Conservation (phyloP, 2,329 filamentous ascomycete genomes). For the Colletotrichum costaricense region DNA sequence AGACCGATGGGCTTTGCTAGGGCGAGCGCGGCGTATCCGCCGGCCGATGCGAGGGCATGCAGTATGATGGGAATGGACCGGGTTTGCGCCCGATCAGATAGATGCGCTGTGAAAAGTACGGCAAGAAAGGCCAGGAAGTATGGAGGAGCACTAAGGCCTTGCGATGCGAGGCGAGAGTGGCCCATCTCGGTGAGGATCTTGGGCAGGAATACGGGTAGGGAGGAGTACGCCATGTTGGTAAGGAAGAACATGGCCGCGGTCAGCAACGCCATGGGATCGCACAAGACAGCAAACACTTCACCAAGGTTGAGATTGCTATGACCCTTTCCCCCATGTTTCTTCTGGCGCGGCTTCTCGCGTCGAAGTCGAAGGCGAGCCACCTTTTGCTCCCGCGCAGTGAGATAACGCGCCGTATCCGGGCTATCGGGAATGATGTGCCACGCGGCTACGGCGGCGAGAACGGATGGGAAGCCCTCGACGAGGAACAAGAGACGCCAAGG, state of each 20-base stretch:
- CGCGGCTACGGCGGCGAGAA: conserved; percentile 78
- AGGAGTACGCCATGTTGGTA: conserved; percentile 89
- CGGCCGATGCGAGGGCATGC: conserved; percentile 74
- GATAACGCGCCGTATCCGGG: conserved; percentile 73
- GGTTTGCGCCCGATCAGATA: conserved; percentile 74
- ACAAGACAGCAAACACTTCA: conserved; percentile 69
- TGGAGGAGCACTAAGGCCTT: conserved; percentile 84
- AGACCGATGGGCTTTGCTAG: conserved; percentile 62
- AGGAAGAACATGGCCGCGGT: conserved; percentile 88
- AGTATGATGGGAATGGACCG: conserved; percentile 76
- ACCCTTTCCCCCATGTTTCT: conserved; percentile 36
- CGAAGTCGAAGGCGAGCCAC: conserved; percentile 78
- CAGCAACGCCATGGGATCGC: conserved; percentile 78
- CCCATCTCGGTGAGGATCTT: conserved; percentile 84
- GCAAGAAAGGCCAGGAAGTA: conserved; percentile 80
- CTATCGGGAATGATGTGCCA: conserved; percentile 83
- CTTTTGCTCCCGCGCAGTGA: conserved; percentile 72
- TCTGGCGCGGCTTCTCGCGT: conserved; percentile 52
- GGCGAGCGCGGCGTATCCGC: conserved; percentile 70
- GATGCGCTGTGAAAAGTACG: conserved; percentile 77
- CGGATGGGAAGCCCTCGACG: conserved; percentile 85
- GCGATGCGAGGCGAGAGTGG: conserved; percentile 73
- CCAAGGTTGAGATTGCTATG: conserved; percentile 59
- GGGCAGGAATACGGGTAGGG: conserved; percentile 87
- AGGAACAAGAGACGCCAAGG: conserved; percentile 90